Base-by-base conservation (phyloP, 1,284 basidiomycete genomes). In the Tilletia walkeri region DNA sequence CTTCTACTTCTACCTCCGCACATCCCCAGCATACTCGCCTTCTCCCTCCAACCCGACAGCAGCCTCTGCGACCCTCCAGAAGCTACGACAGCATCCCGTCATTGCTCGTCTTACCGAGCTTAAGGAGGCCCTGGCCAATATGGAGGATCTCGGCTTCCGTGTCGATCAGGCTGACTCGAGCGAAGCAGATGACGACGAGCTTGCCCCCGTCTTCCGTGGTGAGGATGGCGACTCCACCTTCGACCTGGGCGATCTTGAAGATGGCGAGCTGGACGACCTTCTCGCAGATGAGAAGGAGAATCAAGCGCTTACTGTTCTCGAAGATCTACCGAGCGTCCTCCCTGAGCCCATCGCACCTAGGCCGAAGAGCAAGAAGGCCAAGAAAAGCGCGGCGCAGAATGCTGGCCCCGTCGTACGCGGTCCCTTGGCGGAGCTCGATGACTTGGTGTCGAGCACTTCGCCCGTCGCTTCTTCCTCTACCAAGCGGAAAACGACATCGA, bases 1-100 rank as follows among this genome's bases (percentile, higher is more conserved):
- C 0, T 98, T 95, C 86, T 98, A 96, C 86, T 87, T 99, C 67
- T 90, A 95, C 83, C 87, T 99, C 36, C 89, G 92, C 16, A 71
- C 73, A 12, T 88, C 88, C 67, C 86, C 88, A 20, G 71, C 71
- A 34, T 76, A 77, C 69, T 72, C 72, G 14, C 61, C 66, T 18
- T 70, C 78, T 14, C 75, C 80, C 2, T 63, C 69, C 38, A 41
- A 63, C n/a, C 59, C 59, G 3, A 36, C 30, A 18, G 30, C 36
- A 39, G 59, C 59, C 5, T 2, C 30, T 10, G 59, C 30, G 14
- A 18, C 30, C 30, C 34, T 63, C 36, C 59, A 20, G 47, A 71
- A 73, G 66, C 74, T 82, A 5, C 71, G 75, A 0, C 48, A 69
- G 12, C 81, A 83, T 81, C 92, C 93, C 0, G 89, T 97, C 75